Evolutionary conservation across 345 rosid species (phyloP), one percentile per base, ranked within the genome.

Genomic region (Brassica carinata): DNA sequence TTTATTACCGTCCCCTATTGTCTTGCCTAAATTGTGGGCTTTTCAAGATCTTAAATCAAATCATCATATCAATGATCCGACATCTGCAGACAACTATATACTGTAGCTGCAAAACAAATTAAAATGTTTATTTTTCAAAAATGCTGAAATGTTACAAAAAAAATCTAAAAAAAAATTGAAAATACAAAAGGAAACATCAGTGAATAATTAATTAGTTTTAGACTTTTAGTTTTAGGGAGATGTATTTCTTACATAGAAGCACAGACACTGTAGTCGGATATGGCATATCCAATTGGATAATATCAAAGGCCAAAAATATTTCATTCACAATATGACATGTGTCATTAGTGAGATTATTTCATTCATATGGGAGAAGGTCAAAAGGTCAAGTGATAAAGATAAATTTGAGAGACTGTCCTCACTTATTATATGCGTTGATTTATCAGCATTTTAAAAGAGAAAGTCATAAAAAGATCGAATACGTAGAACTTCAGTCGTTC

Each of bases 241-340:
- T 8, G 30, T 34, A 13, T 19, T 59, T 59, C 55, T 34, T 72
- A 19, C 8, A 19, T 19, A 72, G 36, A 72, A 57, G 7, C 36
- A 38, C 23, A 23, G 5, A 13, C 57, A 59, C 57, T 18, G 55
- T 51, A 65, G 65, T 31, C 51, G 33, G 72, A 75, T 66, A 33
- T 53, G 64, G 72, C 65, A 65, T 75, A 75, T 75, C 72, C 72
- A 19, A 13, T 65, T 53, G 72, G 72, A 75, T 75, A 75, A 23
- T 53, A 36, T 34, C 34, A 23, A 48, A 66, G 15, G 51, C 31
- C 8, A 30, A 31, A 65, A 48, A 18, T 7, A 8, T 17, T 65
- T 53, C 64, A 65, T 19, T 31, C 26, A 33, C 14, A 0, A 33
- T 34, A 5, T 65, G 64, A 65, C 53, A 65, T 48, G 71, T 53